Conservation (phyloP, 495 filamentous ascomycete species). For the Entonaema liquescens region DNA sequence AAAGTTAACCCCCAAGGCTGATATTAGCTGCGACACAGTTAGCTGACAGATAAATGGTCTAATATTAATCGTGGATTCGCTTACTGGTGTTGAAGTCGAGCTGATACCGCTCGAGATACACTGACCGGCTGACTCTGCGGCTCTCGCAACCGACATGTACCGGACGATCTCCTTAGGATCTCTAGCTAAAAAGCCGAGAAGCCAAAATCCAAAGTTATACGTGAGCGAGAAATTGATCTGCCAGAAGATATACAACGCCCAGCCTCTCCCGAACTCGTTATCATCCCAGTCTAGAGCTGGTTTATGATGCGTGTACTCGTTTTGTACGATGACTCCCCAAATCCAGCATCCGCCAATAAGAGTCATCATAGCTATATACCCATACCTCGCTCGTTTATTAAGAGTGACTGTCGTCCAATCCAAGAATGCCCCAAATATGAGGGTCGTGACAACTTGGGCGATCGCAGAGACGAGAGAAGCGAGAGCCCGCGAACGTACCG, state of each 20-base stretch:
- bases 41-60: background rate
- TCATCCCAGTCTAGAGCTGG: slow-evolving; percentile 15
- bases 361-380: slow-evolving; percentile 14
- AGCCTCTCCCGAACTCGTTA: slow-evolving; percentile 15
- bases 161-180: slow-evolving; percentile 31
- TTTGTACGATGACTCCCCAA: slow-evolving; percentile 11
- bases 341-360: slow-evolving; percentile 15
- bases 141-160: slow-evolving; percentile 32
- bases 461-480: slow-evolving; percentile 13
- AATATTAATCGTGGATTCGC: background rate
- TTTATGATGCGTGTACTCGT: slow-evolving; percentile 23
- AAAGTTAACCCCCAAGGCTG: slow-evolving; percentile 28
- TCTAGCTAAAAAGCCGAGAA: slow-evolving; percentile 37
- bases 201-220: slow-evolving; percentile 43
- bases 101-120: slow-evolving; percentile 41
- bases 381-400: slow-evolving; percentile 13
- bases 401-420: slow-evolving; percentile 14
- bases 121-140: slow-evolving; percentile 39
- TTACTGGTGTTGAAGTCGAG: slow-evolving; percentile 37
- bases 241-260: slow-evolving; percentile 34
- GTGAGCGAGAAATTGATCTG: slow-evolving; percentile 40
- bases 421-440: slow-evolving; percentile 10
- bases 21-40: slow-evolving; percentile 13
- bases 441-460: slow-evolving; percentile 15
- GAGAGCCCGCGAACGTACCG: slow-evolving; percentile 15